Base-by-base conservation (phyloP, 2,329 filamentous ascomycete genomes). In the Lizonia empirigonia region DNA sequence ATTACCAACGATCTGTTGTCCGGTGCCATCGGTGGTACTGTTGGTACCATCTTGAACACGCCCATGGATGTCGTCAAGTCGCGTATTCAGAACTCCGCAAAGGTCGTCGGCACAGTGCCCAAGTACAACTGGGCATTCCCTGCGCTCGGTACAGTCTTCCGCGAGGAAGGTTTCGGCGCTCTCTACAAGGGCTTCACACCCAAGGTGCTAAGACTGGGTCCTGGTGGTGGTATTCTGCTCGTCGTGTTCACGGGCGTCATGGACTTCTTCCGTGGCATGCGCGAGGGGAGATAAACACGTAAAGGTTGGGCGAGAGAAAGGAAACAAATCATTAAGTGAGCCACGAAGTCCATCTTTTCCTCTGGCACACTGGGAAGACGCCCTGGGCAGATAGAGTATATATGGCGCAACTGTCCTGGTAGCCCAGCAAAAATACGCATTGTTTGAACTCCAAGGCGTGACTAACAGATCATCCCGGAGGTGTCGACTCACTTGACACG, bases 81-180 rank as follows among this genome's bases (percentile, higher is more conserved):
- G 61, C 88, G 94, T 58, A 99, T 99, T 63, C 94, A 99, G 77
- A 99, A 99, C 78, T 91, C 85, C 48, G 82, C 89, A 61, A 93
- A 89, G 80, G 79, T 96, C 30, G 74, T 88, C n/a, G 94, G 94
- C 5, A 80, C 84, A 45, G 77, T 85, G 18, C 90, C 90, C 70
- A 99, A 99, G 83, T 99, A 99, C 81, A 97, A 97, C 84, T 99
- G 94, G 94, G 94, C 94, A 24, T 96, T 87, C 84, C 90, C 91
- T 37, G 86, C 91, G 18, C 80, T 97, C 41, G 87, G 83, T 49
- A 94, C 90, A 7, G 90, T 99, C 54, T 86, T 91, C 77, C 90
- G 85, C 77, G 94, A 99, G 78, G 94, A 99, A 77, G 94, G 94
- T 5, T 93, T 96, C 72, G 77, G 76, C 38, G 94, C 94, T 30